Base-by-base conservation (phyloP, 345 rosid genomes). In the Salix brachista region DNA sequence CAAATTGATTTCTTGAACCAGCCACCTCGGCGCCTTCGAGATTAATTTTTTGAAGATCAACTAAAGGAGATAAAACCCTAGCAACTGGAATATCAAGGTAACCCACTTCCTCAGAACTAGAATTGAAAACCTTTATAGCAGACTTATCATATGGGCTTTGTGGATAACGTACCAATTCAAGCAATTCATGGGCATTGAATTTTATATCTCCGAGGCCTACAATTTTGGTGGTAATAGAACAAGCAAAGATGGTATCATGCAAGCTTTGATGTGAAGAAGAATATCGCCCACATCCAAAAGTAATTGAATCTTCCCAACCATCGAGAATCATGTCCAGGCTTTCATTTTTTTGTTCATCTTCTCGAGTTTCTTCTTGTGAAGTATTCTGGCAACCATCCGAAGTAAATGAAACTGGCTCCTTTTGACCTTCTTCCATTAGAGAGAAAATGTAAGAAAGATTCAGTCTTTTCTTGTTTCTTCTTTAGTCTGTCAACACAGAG, bases 81-180 rank as follows among this genome's bases (percentile, higher is more conserved):
- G 97, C 96, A 2, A 89, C 94, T 14, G 84, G 46, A 69, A 90
- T 91, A 74, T 91, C 91, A 70, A 94, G 85, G 84, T 94, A 91
- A 71, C 96, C 98, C 19, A 94, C 93, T 81, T 91, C 96, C 50
- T 79, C 25, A 9, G 88, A 81, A 46, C 91, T 80, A 4, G 90
- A 90, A 82, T 94, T 92, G 75, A 92, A 76, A 17, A 92, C 98
- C 67, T 80, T 86, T 74, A 92, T 88, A 52, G 94, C 97, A 83
- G 92, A 90, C 16, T 13, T 13, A 77, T 91, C 96, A 79, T 82
- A 79, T 14, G 76, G 84, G 70, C 92, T 94, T 1, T 84, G 75
- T 8, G 96, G 94, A 70, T 94, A 92, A 1, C 98, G 92, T 70
- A 92, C 90, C 34, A 94, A 86, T 48, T 93, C 93, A 61, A 94